Conservation (phyloP, 371 early-diverging fungal genomes). For the Dinochytrium kinnereticum region DNA sequence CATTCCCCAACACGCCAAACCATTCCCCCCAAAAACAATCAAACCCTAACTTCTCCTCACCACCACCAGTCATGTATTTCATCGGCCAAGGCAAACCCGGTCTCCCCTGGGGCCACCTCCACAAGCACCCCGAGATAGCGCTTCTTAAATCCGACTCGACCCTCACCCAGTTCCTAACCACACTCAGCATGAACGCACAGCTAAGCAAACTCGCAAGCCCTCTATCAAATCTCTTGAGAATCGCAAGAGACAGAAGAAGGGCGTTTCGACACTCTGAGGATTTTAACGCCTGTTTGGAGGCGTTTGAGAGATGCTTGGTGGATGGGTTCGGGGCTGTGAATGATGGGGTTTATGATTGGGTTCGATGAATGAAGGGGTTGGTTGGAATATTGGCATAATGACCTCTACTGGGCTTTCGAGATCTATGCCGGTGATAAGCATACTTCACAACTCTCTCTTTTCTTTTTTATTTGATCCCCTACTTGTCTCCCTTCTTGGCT, state of each 20-base stretch:
- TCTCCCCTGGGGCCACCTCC: constrained; percentile 43
- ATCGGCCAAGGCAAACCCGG: constrained; percentile 42
- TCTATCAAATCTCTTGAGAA: constrained; percentile 19
- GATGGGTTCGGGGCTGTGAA: constrained; percentile 8
- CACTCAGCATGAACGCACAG: constrained; percentile 28
- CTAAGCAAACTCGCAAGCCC: constrained; percentile 27
- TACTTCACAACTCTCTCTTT: too few relatives aligned
- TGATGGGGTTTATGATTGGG: constrained; percentile 22
- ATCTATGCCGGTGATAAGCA: too few relatives aligned
- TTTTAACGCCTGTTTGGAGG: neutral
- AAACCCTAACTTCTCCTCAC: neutral
- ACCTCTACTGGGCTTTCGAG: too few relatives aligned
- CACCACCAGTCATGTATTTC: constrained; percentile 40
- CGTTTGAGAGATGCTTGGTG: constrained; percentile 3
- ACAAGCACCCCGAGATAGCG: constrained; percentile 39
- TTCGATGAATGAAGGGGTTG: neutral
- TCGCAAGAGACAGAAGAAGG: constrained; percentile 29
- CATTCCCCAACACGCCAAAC: neutral
- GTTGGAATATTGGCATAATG: neutral
- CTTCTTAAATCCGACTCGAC: constrained; percentile 31
- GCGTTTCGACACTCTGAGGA: constrained; percentile 1
- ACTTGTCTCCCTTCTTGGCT: too few relatives aligned
- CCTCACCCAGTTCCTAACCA: constrained; percentile 26
- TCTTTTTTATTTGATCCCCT: too few relatives aligned
- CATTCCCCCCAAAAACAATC: neutral